Evolutionary conservation across 257 asterid genomes (phyloP).

Genomic region (Leonotis leonurus): DNA sequence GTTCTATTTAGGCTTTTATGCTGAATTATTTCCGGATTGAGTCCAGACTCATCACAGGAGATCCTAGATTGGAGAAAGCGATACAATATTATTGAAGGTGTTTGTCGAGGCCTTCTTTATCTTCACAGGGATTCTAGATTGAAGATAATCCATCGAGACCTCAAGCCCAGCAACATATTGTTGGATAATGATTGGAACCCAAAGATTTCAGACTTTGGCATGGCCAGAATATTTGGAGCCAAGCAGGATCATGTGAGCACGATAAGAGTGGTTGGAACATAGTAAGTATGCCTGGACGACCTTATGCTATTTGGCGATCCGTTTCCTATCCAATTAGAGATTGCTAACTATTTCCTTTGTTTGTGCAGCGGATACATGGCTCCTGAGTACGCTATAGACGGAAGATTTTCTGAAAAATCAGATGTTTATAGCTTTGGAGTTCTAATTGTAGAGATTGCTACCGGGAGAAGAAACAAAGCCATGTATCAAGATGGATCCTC

Average conservation of each 20-base stretch:
- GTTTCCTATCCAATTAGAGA: background rate
- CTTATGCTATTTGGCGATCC: background rate
- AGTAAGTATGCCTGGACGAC: background rate
- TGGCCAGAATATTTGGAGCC: constrained; percentile 7
- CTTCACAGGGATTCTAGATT: constrained; percentile 14
- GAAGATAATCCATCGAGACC: constrained; percentile 15
- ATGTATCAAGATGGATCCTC: constrained; percentile 23
- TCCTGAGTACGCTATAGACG: constrained; percentile 64
- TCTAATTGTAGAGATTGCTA: constrained; percentile 44
- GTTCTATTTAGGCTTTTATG: background rate
- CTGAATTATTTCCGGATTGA: background rate
- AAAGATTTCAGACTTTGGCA: constrained; percentile 16
- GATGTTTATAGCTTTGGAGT: constrained; percentile 70
- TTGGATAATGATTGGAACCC: constrained; percentile 16
- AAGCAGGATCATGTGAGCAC: constrained; percentile 15
- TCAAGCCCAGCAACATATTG: constrained; percentile 14
- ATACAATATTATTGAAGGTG: constrained; percentile 11
- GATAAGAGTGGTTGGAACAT: constrained; percentile 11
- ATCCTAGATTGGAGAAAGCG: constrained; percentile 13
- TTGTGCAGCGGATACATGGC: constrained; percentile 66
- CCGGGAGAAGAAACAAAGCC: constrained; percentile 44
- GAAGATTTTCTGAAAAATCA: constrained; percentile 63
- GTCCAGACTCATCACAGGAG: background rate
- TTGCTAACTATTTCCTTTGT: background rate
- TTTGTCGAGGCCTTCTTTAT: constrained; percentile 15